Percentiles rank a stretch among this genome's conserved stretches.
Conservation (phyloP, 2,329 filamentous ascomycete genomes). For the Calonectria honghensis region DNA sequence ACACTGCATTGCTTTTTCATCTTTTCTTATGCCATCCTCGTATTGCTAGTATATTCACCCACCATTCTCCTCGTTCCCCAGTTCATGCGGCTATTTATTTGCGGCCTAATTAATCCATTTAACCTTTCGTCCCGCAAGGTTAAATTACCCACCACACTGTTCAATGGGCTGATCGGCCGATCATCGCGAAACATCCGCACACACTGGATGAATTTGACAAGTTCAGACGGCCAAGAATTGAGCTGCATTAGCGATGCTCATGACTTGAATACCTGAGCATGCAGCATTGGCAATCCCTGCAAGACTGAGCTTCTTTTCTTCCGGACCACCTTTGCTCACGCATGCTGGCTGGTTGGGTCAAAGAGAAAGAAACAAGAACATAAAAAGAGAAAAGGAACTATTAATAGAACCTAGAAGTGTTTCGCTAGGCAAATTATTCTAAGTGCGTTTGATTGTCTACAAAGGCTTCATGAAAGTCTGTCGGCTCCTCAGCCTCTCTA, state of each 20-base stretch:
- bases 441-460: too few relatives aligned
- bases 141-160: conserved; percentile 1
- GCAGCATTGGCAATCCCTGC: not conserved
- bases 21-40: not conserved
- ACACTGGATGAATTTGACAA: not conserved
- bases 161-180: not conserved
- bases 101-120: not conserved
- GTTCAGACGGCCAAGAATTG: not conserved
- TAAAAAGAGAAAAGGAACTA: too few relatives aligned
- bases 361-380: too few relatives aligned
- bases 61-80: not conserved
- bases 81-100: not conserved
- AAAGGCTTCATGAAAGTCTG: too few relatives aligned
- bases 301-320: not conserved
- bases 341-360: too few relatives aligned
- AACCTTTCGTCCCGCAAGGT: not conserved
- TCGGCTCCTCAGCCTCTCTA: too few relatives aligned
- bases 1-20: not conserved
- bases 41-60: not conserved
- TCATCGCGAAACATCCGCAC: not conserved
- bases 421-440: too few relatives aligned
- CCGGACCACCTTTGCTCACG: not conserved
- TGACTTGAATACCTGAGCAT: not conserved
- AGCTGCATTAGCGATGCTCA: not conserved
- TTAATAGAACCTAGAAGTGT: too few relatives aligned